Evolutionary conservation across 805 yeast species (phyloP).

Genomic region (Yarrowia sp.): DNA sequence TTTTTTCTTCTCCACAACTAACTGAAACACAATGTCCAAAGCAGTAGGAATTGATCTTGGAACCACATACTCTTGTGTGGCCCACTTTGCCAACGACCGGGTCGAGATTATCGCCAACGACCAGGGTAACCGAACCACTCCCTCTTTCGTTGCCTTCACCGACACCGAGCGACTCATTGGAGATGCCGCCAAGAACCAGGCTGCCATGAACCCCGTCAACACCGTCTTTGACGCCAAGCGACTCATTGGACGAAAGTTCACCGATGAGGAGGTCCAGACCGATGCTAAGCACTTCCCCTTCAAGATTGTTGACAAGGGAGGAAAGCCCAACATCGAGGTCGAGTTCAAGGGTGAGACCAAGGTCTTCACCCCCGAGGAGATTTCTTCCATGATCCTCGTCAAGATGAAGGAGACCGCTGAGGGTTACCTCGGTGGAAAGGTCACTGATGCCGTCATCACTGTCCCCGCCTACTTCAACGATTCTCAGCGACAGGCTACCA

Average conservation of each 20-base stretch:
- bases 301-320: slow-evolving; percentile 69
- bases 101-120: slow-evolving; percentile 96
- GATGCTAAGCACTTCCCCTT: slow-evolving; percentile 90
- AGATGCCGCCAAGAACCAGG: slow-evolving; percentile 98
- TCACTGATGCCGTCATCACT: slow-evolving; percentile 89
- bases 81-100: slow-evolving; percentile 76
- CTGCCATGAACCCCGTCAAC: slow-evolving; percentile 92
- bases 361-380: slow-evolving; percentile 88
- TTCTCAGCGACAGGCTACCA: slow-evolving; percentile 97
- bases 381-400: slow-evolving; percentile 85
- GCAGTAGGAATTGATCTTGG: slow-evolving; percentile 88
- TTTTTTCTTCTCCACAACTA: neutral
- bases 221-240: slow-evolving; percentile 96
- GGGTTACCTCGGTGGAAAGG: slow-evolving; percentile 77
- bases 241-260: slow-evolving; percentile 80
- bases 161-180: slow-evolving; percentile 94
- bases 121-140: slow-evolving; percentile 98
- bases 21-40: slow-evolving; percentile 41
- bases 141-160: slow-evolving; percentile 94
- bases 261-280: slow-evolving; percentile 70
- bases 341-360: slow-evolving; percentile 85
- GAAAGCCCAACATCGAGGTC: slow-evolving; percentile 85
- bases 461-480: slow-evolving; percentile 98
- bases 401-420: slow-evolving; percentile 96
- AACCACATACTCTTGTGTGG: slow-evolving; percentile 97